Base-by-base conservation (phyloP, 2,329 filamentous ascomycete genomes). In the Calonectria hawksworthii region DNA sequence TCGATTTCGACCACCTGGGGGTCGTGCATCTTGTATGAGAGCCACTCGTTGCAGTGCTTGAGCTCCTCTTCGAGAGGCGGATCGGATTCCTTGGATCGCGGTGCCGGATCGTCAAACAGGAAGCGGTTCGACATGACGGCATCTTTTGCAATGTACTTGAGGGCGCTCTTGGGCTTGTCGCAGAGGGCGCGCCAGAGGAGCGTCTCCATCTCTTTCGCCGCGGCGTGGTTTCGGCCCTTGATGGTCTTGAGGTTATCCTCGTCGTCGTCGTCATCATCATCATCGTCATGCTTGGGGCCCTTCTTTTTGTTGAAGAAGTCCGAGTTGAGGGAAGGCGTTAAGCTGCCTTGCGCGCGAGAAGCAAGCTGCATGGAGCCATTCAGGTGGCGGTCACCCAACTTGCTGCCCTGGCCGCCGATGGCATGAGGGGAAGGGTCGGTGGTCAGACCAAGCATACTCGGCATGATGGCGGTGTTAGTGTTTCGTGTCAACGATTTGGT, bases 121-220 rank as follows among this genome's bases (percentile, higher is more conserved):
- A 79, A 81, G 56, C 75, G 78, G 80, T 81, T 81, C 8, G 80
- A 81, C 64, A 81, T 76, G 74, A 81, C 73, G 66, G 79, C 80
- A 61, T 81, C 80, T 51, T 81, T 81, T 59, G 71, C 80, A 32
- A 81, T 77, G 73, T 81, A 81, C 68, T 79, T 81, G 63, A 80
- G 77, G 56, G 80, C 80, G 26, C 68, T 74, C 73, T 81, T 81
- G 69, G 80, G 80, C 75, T 81, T 81, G 73, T 81, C 80, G 76
- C 80, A 81, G 26, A 81, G 80, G 36, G 80, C 80, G 56, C 80
- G 80, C 80, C 80, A 81, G 68, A 81, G 76, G 23, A 81, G 78
- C 32, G 80, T 81, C 72, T 81, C 80, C 80, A 81, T 81, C 74
- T 81, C 80, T 66, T 81, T 81, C 11, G 77, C 80, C 28, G 80